Conservation (phyloP, 148 eudicot genomes). For the Bassia scoparia region DNA sequence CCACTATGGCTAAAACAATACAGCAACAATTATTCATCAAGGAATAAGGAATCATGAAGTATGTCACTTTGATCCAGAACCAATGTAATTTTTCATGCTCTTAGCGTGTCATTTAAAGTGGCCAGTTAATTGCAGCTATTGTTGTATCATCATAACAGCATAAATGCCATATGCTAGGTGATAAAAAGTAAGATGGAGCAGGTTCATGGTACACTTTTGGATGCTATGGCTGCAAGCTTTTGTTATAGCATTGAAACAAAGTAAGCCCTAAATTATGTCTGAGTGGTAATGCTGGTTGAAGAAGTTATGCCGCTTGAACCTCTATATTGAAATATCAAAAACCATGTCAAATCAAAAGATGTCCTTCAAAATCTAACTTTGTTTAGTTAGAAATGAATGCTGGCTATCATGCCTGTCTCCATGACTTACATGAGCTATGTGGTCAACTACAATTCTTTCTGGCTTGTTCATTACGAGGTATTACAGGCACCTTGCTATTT, state of each 20-base stretch:
- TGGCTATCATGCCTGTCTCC: background rate
- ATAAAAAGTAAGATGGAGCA: slow-evolving; percentile 96
- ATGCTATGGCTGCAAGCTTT: slow-evolving; percentile 98
- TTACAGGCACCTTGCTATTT: slow-evolving; percentile 92
- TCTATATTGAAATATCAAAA: no score
- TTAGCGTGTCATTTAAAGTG: slow-evolving; percentile 8
- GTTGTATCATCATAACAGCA: slow-evolving; percentile 72
- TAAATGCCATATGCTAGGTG: slow-evolving; percentile 74
- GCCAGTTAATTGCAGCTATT: slow-evolving; percentile 52
- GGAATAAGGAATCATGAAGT: background rate
- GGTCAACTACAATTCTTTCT: slow-evolving; percentile 12
- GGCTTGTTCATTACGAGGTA: slow-evolving; percentile 66
- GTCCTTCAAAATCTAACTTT: no score
- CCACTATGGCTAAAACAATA: no score
- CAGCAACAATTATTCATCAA: no score
- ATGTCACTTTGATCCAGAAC: background rate
- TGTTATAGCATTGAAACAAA: slow-evolving; percentile 84
- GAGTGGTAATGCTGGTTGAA: slow-evolving; percentile 6
- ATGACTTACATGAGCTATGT: background rate
- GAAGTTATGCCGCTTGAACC: slow-evolving; percentile 1
- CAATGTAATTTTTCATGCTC: background rate
- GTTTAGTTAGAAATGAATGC: background rate
- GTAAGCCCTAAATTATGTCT: slow-evolving; percentile 40
- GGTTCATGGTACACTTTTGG: slow-evolving; percentile 95
- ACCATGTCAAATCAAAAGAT: no score